A percentile compares a stretch with the other conserved stretches of the same genome.
Evolutionary conservation across 2,329 filamentous ascomycete genomes (phyloP).

Genomic region (Colletotrichum simmondsii): DNA sequence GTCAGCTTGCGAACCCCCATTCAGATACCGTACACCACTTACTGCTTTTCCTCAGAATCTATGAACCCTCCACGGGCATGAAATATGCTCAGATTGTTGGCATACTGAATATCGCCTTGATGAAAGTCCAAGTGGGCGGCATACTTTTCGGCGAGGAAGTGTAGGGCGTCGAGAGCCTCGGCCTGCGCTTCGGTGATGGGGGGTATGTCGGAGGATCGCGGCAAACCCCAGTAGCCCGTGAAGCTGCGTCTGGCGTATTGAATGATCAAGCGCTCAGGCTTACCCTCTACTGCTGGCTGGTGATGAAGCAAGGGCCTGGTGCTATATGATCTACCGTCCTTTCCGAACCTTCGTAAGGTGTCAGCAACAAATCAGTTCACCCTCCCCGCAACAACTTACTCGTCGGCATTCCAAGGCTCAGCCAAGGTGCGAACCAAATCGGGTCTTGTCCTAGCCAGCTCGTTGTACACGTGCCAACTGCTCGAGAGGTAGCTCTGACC

Average conservation of each 20-base stretch:
- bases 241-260: conserved; percentile 71
- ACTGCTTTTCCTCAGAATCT: conserved; percentile 56
- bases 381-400: conserved; percentile 42
- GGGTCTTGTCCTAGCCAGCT: conserved; percentile 66
- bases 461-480: conserved; percentile 71
- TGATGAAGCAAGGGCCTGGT: conserved; percentile 66
- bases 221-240: conserved; percentile 66
- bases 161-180: conserved; percentile 62
- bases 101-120: conserved; percentile 64
- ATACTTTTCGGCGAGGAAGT: conserved; percentile 59
- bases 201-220: conserved; percentile 64
- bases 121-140: conserved; percentile 57
- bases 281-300: conserved; percentile 55
- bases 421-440: conserved; percentile 69
- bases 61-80: conserved; percentile 63
- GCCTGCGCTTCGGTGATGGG: conserved; percentile 65
- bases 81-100: conserved; percentile 65
- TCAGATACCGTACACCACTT: conserved; percentile 37
- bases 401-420: conserved; percentile 60
- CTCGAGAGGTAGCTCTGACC: conserved; percentile 69
- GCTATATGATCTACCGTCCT: conserved; percentile 55
- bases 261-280: conserved; percentile 65
- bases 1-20: conserved; percentile 36
- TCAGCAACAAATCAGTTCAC: neutral
- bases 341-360: conserved; percentile 57